Evolutionary conservation across 1,284 basidiomycete species (phyloP).

Genomic region (Hortiboletus rubellus): DNA sequence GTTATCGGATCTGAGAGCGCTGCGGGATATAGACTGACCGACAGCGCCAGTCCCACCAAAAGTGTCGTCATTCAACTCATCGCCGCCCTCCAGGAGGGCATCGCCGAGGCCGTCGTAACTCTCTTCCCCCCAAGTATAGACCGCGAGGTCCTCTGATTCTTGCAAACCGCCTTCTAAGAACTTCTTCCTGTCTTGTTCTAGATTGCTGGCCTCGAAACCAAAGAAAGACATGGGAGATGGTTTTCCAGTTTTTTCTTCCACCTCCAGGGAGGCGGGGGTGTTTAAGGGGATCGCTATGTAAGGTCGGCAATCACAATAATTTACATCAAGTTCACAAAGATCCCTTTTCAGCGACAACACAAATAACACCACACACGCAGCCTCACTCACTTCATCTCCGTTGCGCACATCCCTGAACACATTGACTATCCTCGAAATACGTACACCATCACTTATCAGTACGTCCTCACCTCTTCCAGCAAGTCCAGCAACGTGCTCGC

Average conservation of each 20-base stretch:
- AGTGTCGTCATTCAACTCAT: slow-evolving; percentile 95
- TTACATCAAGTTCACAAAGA: slow-evolving; percentile 5
- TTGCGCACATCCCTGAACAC: neutral
- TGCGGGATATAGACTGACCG: slow-evolving; percentile 68
- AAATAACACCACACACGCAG: slow-evolving; percentile 27
- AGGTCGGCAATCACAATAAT: slow-evolving; percentile 19
- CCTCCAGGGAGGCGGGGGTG: slow-evolving; percentile 18
- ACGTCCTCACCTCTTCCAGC: slow-evolving; percentile 65
- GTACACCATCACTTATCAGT: slow-evolving; percentile 14
- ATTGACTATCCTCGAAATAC: neutral
- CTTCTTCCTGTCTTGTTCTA: slow-evolving; percentile 61
- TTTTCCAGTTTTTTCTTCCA: slow-evolving; percentile 14
- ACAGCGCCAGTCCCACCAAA: slow-evolving; percentile 75
- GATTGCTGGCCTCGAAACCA: slow-evolving; percentile 64
- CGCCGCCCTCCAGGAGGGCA: slow-evolving; percentile 82
- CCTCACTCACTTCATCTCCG: slow-evolving; percentile 6
- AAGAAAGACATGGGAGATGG: slow-evolving; percentile 71
- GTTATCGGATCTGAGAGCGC: slow-evolving; percentile 18
- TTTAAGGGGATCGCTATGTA: slow-evolving; percentile 6
- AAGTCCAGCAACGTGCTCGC: slow-evolving; percentile 87
- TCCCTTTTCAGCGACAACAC: slow-evolving; percentile 10
- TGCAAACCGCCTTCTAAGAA: slow-evolving; percentile 53
- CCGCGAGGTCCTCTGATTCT: slow-evolving; percentile 76
- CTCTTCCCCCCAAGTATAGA: slow-evolving; percentile 88
- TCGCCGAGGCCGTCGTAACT: slow-evolving; percentile 90